Evolutionary conservation across 2,329 filamentous ascomycete species (phyloP), one percentile per base, ranked within the genome.

Genomic region (Hysterium pulicare): DNA sequence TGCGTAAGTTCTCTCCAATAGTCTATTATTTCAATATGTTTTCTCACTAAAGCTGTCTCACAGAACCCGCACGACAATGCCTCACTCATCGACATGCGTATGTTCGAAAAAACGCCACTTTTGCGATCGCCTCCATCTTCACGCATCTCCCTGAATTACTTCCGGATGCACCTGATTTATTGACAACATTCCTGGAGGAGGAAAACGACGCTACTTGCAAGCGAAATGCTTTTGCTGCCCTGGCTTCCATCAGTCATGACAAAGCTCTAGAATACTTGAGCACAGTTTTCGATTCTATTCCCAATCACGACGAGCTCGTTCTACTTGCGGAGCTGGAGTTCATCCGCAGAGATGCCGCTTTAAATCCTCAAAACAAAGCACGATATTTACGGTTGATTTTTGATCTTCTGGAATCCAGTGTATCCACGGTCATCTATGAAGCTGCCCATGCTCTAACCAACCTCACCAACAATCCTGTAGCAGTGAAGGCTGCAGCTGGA

Each of bases 131-230:
- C 11, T 93, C 90, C 41, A 96, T 98, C 64, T 91, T 83, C 75
- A 82, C 86, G 62, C 90, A 96, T 71, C 91, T 88, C 21, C 90
- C 93, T 48, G 82, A 85, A 46, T 79, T 98, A 40, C 96, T 98
- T 60, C 93, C 93, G 33, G 93, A 98, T 70, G 93, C 93, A 21
- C 84, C 93, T 40, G 93, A 98, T 58, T 82, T 98, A 46, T 85
- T 98, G 50, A 81, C 88, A 44, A 81, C 83, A 15, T 98, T 98
- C 76, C 78, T 98, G 46, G 87, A 91, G 55, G 81, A 83, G 41
- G 93, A 98, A 71, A 94, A 81, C 56, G 93, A 98, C 63, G 82
- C 87, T 39, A 97, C 93, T 21, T 97, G 91, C 82, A 97, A 96
- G 78, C 82, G 93, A 62, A 98, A 98, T 69, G 93, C 91, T 6